Evolutionary conservation across 2,329 filamentous ascomycete genomes (phyloP), one percentile per base, ranked within the genome.

Genomic region (Bimuria novae-zelandiae): DNA sequence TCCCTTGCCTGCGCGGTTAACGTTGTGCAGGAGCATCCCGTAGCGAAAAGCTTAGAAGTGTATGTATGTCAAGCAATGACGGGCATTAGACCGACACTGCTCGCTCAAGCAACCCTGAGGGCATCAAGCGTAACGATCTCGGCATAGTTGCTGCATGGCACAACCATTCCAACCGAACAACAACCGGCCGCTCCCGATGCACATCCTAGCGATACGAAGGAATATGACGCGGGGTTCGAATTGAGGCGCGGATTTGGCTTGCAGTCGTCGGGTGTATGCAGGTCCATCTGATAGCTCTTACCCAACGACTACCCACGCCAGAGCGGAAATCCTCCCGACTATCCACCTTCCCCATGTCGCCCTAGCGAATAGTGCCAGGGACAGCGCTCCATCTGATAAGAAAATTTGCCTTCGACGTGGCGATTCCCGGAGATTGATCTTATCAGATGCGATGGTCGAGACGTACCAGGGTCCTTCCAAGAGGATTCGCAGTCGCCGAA

Each of bases 341-440:
- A 14, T 30, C 22, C 19, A 25, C 21, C 27, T 23, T 17, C 30
- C 21, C 39, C 40, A 37, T 19, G 14, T 29, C 4, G 8, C 33
- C 8, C 23, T 39, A 32, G 21, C 27, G 16, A 11, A 42, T 33
- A 36, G 23, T 17, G 42, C 16, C 27, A 29, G 25, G 17, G n/a
- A 17, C 43, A 16, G 22, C 25, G 30, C 21, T 49, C 41, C 39
- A 56, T 56, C 54, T 56, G 54, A 52, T 56, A 56, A 56, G 50
- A 48, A 50, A n/a, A 40, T 45, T 52, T 27, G 11, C 27, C 33
- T 5, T 12, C 14, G 36, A 32, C 39, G 50, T 47, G 37, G 41
- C 44, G 50, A 17, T 23, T 12, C 30, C 4, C 32, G 43, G 43
- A 36, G 11, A 12, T 25, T 23, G n/a, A 47, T 46, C 52, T 55